phyloP scores from a whole-genome alignment of 1,139 yeast genomes.

The Pichia sp. region DNA sequence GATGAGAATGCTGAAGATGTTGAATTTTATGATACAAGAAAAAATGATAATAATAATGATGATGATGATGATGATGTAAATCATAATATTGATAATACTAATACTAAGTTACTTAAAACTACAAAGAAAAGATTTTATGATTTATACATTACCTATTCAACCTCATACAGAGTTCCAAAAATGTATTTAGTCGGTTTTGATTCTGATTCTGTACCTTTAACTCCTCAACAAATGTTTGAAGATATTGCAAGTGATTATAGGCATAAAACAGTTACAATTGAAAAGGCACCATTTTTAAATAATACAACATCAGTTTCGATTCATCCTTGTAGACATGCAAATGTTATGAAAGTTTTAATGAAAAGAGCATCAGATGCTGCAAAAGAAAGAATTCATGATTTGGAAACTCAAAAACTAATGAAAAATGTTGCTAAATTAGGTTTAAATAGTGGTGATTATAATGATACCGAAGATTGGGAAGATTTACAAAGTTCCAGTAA shows the following conservation, averaged over 20 bases:
- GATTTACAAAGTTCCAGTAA: slow-evolving; percentile 34
- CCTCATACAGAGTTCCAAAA: slow-evolving; percentile 94
- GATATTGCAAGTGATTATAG: slow-evolving; percentile 89
- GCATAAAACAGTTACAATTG: slow-evolving; percentile 95
- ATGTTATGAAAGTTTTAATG: slow-evolving; percentile 86
- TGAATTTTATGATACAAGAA: slow-evolving; percentile 22
- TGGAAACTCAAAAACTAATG: slow-evolving; percentile 28
- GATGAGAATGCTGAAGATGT: slow-evolving; percentile 24
- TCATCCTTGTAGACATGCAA: slow-evolving; percentile 94
- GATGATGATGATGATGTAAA: no score
- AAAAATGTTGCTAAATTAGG: slow-evolving; percentile 40
- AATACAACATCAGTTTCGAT: slow-evolving; percentile 82
- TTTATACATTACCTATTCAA: slow-evolving; percentile 83
- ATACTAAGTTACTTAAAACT: slow-evolving; percentile 5
- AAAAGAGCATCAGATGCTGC: slow-evolving; percentile 55
- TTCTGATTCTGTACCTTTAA: slow-evolving; percentile 74
- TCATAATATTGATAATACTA: no score
- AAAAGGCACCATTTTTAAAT: slow-evolving; percentile 76
- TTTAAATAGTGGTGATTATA: slow-evolving; percentile 19
- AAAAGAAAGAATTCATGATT: slow-evolving; percentile 34
- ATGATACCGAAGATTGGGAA: slow-evolving; percentile 35
- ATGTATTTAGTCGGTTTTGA: slow-evolving; percentile 86
- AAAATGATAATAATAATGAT: no score
- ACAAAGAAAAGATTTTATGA: slow-evolving; percentile 63
- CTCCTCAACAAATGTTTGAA: slow-evolving; percentile 89